phyloP scores from a whole-genome alignment of 2,329 filamentous ascomycete species.

The Penicillium sp. region DNA sequence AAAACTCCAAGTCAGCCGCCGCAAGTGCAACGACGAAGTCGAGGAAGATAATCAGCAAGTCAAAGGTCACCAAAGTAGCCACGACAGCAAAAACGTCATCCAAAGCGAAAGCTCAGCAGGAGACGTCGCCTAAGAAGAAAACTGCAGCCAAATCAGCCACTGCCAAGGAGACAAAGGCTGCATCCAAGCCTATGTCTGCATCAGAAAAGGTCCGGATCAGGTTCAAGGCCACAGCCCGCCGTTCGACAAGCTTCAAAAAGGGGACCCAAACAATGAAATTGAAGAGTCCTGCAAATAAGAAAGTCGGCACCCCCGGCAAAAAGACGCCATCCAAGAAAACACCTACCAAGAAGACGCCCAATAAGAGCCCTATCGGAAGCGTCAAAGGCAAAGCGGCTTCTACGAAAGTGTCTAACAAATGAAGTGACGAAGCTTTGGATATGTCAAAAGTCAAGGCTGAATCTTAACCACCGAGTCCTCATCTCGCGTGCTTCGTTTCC shows the following conservation, averaged over 20 bases:
- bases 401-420: neutral
- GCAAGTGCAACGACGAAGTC: slow-evolving; percentile 15
- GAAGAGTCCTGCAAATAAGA: slow-evolving; percentile 8
- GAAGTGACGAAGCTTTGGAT: neutral
- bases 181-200: slow-evolving; percentile 4
- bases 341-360: slow-evolving; percentile 8
- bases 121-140: slow-evolving; percentile 3
- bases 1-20: slow-evolving; percentile 14
- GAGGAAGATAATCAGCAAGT: slow-evolving; percentile 18
- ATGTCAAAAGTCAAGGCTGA: neutral
- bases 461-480: neutral
- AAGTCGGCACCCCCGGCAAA: neutral
- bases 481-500: neutral
- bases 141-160: neutral
- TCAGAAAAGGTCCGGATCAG: slow-evolving; percentile 14
- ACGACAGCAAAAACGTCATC: slow-evolving; percentile 9
- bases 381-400: slow-evolving; percentile 1
- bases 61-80: slow-evolving; percentile 21
- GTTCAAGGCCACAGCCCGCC: slow-evolving; percentile 14
- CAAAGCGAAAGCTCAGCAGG: slow-evolving; percentile 8
- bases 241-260: slow-evolving; percentile 15
- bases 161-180: neutral
- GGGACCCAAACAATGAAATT: slow-evolving; percentile 11
- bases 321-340: slow-evolving; percentile 11
- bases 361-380: slow-evolving; percentile 12